Conservation (phyloP, 768 basidiomycete species). For the Boletus sp. region DNA sequence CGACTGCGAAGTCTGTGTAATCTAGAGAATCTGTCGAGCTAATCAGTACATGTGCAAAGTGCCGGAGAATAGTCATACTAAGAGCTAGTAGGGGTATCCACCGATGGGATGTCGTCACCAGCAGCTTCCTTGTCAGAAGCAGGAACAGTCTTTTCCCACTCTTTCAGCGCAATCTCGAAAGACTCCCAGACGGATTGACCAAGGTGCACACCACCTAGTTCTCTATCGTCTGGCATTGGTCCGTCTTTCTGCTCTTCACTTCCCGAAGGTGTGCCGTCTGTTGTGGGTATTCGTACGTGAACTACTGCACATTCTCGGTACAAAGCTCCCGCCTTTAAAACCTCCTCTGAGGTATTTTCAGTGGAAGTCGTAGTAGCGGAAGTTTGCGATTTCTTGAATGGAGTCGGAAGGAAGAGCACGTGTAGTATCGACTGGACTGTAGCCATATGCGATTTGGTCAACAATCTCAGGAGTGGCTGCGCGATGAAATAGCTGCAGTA, state of each 20-base stretch:
- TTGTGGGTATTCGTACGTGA: conserved; percentile 37
- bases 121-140: conserved; percentile 19
- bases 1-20: not conserved
- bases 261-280: conserved; percentile 20
- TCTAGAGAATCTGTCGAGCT: not conserved
- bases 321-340: conserved; percentile 73
- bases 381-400: conserved; percentile 55
- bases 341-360: conserved; percentile 47
- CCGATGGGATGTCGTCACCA: conserved; percentile 22
- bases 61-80: conserved; percentile 5
- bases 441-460: conserved; percentile 64
- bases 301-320: conserved; percentile 77
- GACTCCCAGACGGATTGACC: conserved; percentile 77
- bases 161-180: conserved; percentile 63
- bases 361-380: conserved; percentile 5
- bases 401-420: conserved; percentile 77
- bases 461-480: conserved; percentile 63
- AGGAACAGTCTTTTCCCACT: conserved; percentile 53
- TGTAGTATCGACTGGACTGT: conserved; percentile 80
- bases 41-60: not conserved
- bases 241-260: conserved; percentile 32
- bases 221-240: conserved; percentile 57
- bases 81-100: conserved; percentile 22
- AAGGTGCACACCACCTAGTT: conserved; percentile 66
- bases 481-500: conserved; percentile 58